Evolutionary conservation across 768 basidiomycete genomes (phyloP), one percentile per base, ranked within the genome.

Genomic region (Leccinum barrowsii): DNA sequence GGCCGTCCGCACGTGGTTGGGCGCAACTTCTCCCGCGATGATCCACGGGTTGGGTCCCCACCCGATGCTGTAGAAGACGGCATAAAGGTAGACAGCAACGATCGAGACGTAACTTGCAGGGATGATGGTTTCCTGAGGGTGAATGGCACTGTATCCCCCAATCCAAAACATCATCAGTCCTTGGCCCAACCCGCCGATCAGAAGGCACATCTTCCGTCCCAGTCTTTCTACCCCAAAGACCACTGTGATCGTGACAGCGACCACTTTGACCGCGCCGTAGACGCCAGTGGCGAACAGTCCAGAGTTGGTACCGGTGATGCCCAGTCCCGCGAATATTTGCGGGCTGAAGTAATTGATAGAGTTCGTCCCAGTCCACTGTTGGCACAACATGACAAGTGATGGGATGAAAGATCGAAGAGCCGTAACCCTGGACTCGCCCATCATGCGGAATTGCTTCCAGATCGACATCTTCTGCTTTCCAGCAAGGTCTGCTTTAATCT

Each of bases 271-370:
- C 49, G 74, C 55, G 32, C 75, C 71, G 51, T 73, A 75, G 58
- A 70, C 62, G 59, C 82, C 83, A 5, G 83, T 83, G 6, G 82
- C 82, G 40, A 84, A 76, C 7, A 84, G 70, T 15, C 73, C 76
- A 3, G 79, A 68, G 6, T 64, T 74, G 21, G 71, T 76, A 4
- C 78, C 77, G 1, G 70, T 73, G 21, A 83, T 76, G 2, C 82
- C 82, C 21, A 84, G 70, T 34, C 69, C 68, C 2, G 75, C 75
- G 60, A 84, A 83, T 59, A 84, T 80, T 40, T 76, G 65, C 0
- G 83, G 83, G 60, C 78, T 78, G 58, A 77, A 84, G 62, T 84
- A 84, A 63, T 82, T 82, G 64, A 83, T 80, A 2, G 80, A 76
- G 59, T 83, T 83, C 13, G 80, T 79, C 12, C 82, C 82, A 0